A percentile compares a stretch with the other conserved stretches of the same genome.
Evolutionary conservation across 305 asterid genomes (phyloP).

Genomic region (Petunia hybrid): DNA sequence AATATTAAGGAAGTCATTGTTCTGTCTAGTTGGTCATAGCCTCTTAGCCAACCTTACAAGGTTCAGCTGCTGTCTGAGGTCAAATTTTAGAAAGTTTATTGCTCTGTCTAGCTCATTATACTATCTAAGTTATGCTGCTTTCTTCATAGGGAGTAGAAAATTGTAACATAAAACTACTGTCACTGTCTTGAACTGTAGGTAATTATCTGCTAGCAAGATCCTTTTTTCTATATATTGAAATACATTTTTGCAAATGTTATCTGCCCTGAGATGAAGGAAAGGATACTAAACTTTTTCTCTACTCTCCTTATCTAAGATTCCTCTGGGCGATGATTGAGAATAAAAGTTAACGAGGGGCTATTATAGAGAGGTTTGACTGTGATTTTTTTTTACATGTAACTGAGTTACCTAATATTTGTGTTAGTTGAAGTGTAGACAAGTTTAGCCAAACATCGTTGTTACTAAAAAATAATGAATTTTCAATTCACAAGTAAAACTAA

Average conservation of each 20-base stretch:
- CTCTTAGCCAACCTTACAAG: neutral
- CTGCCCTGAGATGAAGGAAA: neutral
- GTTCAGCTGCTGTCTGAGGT: neutral
- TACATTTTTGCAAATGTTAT: neutral
- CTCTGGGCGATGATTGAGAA: neutral
- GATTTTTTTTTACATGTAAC: too few species aligned
- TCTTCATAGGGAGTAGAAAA: neutral
- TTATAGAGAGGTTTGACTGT: too few species aligned
- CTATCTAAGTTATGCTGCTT: slow-evolving; percentile 8
- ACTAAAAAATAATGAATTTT: neutral
- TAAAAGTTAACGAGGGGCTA: too few species aligned
- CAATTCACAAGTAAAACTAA: neutral
- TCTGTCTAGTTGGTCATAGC: neutral
- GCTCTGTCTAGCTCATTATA: neutral
- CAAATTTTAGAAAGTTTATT: neutral
- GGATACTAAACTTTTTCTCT: neutral
- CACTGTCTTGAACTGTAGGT: neutral
- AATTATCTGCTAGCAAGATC: neutral
- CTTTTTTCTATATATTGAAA: slow-evolving; percentile 4
- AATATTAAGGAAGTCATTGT: slow-evolving; percentile 14
- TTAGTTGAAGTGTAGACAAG: too few species aligned
- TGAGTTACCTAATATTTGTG: too few species aligned
- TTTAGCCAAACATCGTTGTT: too few species aligned
- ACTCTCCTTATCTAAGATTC: neutral
- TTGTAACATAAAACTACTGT: slow-evolving; percentile 12